Evolutionary conservation across 2,329 filamentous ascomycete genomes (phyloP), one percentile per base, ranked within the genome.

Genomic region (Septoria petroselini): DNA sequence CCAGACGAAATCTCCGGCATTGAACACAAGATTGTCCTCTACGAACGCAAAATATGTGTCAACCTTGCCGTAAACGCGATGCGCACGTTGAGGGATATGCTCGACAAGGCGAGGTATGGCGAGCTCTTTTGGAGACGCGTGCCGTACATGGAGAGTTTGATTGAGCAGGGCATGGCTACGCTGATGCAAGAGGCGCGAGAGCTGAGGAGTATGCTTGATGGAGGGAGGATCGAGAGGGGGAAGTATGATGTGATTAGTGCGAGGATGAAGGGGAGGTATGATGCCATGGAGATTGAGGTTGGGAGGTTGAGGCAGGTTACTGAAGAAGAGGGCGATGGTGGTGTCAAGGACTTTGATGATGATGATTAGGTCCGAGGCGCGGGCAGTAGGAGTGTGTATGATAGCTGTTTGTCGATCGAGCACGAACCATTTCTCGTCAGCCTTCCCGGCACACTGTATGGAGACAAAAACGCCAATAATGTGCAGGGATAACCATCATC

Each of bases 61-160:
- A 53, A 52, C 17, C 56, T 65, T 8, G 62, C 61, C 2, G 34
- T 50, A 21, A 59, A 58, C 44, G 57, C 63, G 9, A 60, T 61
- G 1, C 18, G 42, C 4, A 58, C 63, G 39, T 38, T 66, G n/a
- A 42, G 57, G 8, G 35, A 48, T 4, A 62, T 65, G 61, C 58
- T 64, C n/a, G 62, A 65, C 18, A 55, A 56, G 5, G 63, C 62
- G 1, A 42, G 52, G 7, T 60, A 61, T n/a, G 55, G 59, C 14
- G 19, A 33, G 15, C 31, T 39, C 9, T 49, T 53, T 14, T 58
- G 47, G 27, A 29, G 41, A 9, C 41, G 50, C 1, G 58, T 58
- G n/a, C 53, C 54, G 31, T 62, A 58, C 43, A 29, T 65, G 41
- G 64, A 66, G 52, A 55, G 41, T 19, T 41, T 52, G 42, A 52